Base-by-base conservation (phyloP, 2,329 filamentous ascomycete species). In the Paecilomyces sp. region DNA sequence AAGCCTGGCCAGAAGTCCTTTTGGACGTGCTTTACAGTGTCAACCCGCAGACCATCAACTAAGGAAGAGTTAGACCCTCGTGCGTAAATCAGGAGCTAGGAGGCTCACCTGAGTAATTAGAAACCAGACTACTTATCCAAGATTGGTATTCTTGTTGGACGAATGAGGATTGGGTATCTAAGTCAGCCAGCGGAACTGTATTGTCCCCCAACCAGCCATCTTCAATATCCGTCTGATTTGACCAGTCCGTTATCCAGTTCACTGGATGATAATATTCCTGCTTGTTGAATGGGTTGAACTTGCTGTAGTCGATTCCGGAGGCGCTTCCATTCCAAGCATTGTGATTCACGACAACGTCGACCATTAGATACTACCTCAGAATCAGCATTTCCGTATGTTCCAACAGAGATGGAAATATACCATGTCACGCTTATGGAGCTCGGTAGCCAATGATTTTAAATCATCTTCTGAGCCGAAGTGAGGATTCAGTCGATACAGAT, bases 261-360 rank as follows among this genome's bases (percentile, higher is more conserved):
- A 78, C 79, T 1, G 77, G 52, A 67, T 88, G 83, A 70, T 81
- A 88, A 62, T 83, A 84, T 36, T 75, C 78, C 25, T 75, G 57
- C 34, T 81, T 70, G 70, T 85, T 79, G 64, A 85, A 81, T n/a
- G 80, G 77, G 28, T 74, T 68, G 22, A 78, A 76, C 13, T 67
- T 63, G 60, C 70, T 71, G 65, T 83, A 85, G 68, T 83, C 77
- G 56, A 84, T 75, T 9, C 73, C 71, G 25, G 59, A 58, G 2
- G 68, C 64, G 31, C 71, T 69, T 31, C 81, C 80, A 31, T 74
- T 67, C 69, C 76, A 82, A 3, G 74, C 80, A 63, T 78, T 79
- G 67, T 85, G 80, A 65, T 84, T 84, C 15, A 78, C 76, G 2
- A 83, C 81, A 3, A 83, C 68, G 63, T 84, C 82, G 3, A 84